Evolutionary conservation across 169 alveolate species (phyloP).

Genomic region (Plasmodium fragile): DNA sequence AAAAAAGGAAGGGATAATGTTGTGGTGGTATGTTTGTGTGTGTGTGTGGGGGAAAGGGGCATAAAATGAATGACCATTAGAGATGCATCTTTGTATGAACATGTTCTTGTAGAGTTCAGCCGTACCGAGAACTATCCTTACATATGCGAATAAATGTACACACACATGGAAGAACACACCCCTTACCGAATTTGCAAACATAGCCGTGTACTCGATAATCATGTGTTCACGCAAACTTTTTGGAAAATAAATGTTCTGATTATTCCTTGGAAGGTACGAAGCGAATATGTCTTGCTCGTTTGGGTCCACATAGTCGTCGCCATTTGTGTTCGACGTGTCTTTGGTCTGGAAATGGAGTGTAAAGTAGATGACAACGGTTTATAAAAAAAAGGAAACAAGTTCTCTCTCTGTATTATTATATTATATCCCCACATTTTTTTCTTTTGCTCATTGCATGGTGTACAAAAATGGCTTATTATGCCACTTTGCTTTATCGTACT

Average conservation of each 20-base stretch:
- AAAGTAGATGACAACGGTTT: background rate
- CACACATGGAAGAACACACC: background rate
- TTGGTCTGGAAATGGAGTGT: background rate
- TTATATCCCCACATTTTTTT: background rate
- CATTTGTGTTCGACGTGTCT: background rate
- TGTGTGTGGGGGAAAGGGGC: background rate
- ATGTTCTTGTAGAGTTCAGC: background rate
- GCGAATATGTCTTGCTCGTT: slow-evolving; percentile 43
- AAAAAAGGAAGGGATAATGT: background rate
- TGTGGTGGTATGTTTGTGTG: background rate
- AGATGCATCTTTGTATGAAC: background rate
- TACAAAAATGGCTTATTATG: background rate
- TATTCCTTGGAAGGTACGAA: slow-evolving; percentile 11
- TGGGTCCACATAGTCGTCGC: background rate
- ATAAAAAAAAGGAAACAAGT: background rate
- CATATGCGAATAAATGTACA: background rate
- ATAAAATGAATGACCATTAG: background rate
- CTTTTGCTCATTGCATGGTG: background rate
- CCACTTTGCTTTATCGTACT: background rate
- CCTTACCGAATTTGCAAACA: slow-evolving; percentile 51
- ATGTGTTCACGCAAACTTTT: slow-evolving; percentile 57
- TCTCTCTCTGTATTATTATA: background rate
- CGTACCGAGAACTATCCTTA: background rate
- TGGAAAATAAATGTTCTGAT: slow-evolving; percentile 19
- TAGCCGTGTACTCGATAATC: slow-evolving; percentile 46